These are phyloP conservation scores for Triadica sebifera DNA, from an alignment of 345 rosid species.

Conservation along the genomic window DNA sequence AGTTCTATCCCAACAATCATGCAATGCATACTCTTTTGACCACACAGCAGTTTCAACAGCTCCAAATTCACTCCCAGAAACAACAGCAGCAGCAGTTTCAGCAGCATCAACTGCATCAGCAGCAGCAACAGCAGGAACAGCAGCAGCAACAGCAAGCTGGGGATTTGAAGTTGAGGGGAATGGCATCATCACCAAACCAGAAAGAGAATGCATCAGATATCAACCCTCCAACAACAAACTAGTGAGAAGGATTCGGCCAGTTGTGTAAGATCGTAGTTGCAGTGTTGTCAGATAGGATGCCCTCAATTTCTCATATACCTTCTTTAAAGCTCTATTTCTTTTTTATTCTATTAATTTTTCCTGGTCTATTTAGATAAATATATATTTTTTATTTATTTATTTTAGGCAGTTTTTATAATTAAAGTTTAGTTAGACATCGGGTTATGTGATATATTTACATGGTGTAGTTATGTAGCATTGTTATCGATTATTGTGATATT, in stretches of 20 bases:
- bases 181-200: constrained; percentile 44
- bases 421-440: constrained; percentile 15
- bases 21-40: constrained; percentile 67
- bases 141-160: constrained; percentile 43
- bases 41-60: constrained; percentile 86
- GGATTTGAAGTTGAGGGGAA: constrained; percentile 46
- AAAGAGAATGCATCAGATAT: constrained; percentile 48
- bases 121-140: constrained; percentile 29
- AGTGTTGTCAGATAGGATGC: constrained; percentile 28
- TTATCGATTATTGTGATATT: background rate
- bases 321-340: background rate
- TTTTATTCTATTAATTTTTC: background rate
- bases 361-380: constrained; percentile 16
- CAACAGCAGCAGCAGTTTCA: constrained; percentile 60
- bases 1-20: constrained; percentile 58
- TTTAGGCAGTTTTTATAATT: constrained; percentile 25
- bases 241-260: constrained; percentile 23
- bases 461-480: constrained; percentile 15
- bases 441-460: constrained; percentile 9
- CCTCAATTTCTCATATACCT: background rate
- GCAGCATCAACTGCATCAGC: constrained; percentile 25
- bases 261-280: constrained; percentile 15
- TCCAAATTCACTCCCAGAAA: constrained; percentile 77
- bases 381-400: too few species aligned
- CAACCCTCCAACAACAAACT: constrained; percentile 28